A percentile compares a stretch with the other conserved stretches of the same genome.
These are phyloP conservation scores for Theileria equi DNA, from an alignment of 169 alveolate species.

Conservation along the genomic window DNA sequence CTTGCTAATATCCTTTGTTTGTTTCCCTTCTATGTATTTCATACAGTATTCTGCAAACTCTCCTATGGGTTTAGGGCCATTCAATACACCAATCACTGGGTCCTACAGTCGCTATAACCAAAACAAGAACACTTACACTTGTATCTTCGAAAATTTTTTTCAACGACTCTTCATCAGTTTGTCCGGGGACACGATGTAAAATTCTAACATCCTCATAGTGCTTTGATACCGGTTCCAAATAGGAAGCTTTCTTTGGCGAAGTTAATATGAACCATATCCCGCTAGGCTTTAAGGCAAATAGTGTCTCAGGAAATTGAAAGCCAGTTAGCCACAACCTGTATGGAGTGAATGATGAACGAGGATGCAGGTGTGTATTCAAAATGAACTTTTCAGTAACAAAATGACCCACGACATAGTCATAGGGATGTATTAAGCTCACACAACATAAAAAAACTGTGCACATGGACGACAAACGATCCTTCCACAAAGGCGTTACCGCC, in stretches of 20 bases:
- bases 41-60: conserved; percentile 55
- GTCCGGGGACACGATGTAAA: conserved; percentile 33
- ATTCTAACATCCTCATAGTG: conserved; percentile 51
- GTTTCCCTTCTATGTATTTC: conserved; percentile 5
- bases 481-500: too few relatives aligned
- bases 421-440: neutral
- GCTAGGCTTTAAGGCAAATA: conserved; percentile 73
- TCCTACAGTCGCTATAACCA: conserved; percentile 7
- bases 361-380: too few relatives aligned
- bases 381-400: conserved; percentile 45
- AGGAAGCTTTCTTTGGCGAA: conserved; percentile 79
- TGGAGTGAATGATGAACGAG: conserved; percentile 37
- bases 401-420: neutral
- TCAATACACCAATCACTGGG: conserved; percentile 40
- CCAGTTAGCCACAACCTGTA: conserved; percentile 86
- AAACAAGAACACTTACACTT: conserved; percentile 13
- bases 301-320: conserved; percentile 86
- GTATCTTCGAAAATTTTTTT: conserved; percentile 13
- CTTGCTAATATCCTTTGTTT: conserved; percentile 21
- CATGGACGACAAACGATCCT: too few relatives aligned
- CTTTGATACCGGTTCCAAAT: conserved; percentile 49
- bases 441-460: neutral
- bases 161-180: conserved; percentile 34
- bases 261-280: conserved; percentile 79
- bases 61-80: conserved; percentile 50